Conservation (phyloP, 805 yeast species). For the Torulaspora franciscae region DNA sequence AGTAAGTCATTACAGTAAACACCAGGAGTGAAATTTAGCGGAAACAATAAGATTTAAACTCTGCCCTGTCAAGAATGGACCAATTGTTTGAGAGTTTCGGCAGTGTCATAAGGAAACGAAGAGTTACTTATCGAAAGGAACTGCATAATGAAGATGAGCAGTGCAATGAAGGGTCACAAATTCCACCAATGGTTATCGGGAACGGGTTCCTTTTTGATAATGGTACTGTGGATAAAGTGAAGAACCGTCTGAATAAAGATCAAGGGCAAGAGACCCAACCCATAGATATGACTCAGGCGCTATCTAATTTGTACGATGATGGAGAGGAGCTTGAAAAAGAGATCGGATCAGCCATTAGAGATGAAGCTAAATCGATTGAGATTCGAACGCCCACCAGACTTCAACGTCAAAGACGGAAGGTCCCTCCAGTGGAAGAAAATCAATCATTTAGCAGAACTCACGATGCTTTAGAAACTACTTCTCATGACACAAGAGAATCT, state of each 20-base stretch:
- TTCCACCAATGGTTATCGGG: constrained; percentile 13
- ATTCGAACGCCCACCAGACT: no score
- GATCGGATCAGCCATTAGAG: neutral
- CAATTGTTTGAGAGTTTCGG: constrained; percentile 18
- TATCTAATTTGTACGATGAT: constrained; percentile 25
- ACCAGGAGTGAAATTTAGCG: no score
- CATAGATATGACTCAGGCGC: constrained; percentile 11
- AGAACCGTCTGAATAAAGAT: constrained; percentile 21
- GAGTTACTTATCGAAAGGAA: constrained; percentile 27
- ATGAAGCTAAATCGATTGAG: no score
- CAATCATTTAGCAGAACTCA: no score
- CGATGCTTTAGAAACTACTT: no score
- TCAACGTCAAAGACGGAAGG: no score
- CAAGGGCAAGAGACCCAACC: neutral
- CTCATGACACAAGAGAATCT: no score
- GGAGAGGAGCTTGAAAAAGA: constrained; percentile 17
- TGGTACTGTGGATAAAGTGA: constrained; percentile 20
- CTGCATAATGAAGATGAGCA: constrained; percentile 11
- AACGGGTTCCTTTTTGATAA: constrained; percentile 27
- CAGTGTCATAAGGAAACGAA: constrained; percentile 11
- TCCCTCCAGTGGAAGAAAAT: no score
- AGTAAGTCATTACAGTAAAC: no score
- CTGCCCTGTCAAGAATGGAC: constrained; percentile 24
- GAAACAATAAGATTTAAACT: no score
- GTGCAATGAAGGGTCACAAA: constrained; percentile 1